A percentile compares a stretch with the other conserved stretches of the same genome.
phyloP scores from a whole-genome alignment of 208 protist species.

The Porcisia deanei region DNA sequence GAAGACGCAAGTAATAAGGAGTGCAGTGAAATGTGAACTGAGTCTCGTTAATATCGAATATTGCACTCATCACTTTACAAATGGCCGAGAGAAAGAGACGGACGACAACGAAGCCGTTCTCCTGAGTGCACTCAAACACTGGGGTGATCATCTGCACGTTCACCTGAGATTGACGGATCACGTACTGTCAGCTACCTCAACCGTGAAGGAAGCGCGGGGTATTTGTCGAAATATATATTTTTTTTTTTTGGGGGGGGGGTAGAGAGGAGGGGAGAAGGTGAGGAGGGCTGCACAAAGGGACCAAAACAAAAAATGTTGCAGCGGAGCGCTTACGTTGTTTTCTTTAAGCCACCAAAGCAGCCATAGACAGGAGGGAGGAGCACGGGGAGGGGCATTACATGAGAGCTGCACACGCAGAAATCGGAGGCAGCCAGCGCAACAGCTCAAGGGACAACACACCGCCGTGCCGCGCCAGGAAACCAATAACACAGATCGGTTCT shows the following conservation, averaged over 20 bases:
- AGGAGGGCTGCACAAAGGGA: no score
- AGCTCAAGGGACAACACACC: background rate
- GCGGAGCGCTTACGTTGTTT: background rate
- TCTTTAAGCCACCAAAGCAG: no score
- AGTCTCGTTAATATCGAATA: conserved; percentile 78
- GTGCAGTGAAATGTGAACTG: conserved; percentile 90
- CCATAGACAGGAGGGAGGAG: background rate
- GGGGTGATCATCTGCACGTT: conserved; percentile 56
- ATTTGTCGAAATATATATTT: background rate
- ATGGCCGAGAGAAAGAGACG: conserved; percentile 70
- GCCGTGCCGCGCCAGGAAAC: background rate
- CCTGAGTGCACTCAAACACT: conserved; percentile 78
- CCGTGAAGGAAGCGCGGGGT: background rate
- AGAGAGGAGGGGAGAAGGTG: background rate
- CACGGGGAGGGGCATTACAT: background rate
- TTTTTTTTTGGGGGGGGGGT: background rate
- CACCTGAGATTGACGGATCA: conserved; percentile 36
- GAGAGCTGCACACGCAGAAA: background rate
- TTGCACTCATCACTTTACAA: conserved; percentile 76
- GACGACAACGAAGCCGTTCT: conserved; percentile 81
- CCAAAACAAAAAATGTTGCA: no score
- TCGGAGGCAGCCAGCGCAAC: background rate
- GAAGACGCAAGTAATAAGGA: conserved; percentile 90
- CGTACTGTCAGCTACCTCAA: background rate
- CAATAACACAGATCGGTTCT: background rate